Percentiles rank a stretch among this genome's conserved stretches.
phyloP scores from a whole-genome alignment of 2,329 filamentous ascomycete species.

The Arthrobotrys iridis region DNA sequence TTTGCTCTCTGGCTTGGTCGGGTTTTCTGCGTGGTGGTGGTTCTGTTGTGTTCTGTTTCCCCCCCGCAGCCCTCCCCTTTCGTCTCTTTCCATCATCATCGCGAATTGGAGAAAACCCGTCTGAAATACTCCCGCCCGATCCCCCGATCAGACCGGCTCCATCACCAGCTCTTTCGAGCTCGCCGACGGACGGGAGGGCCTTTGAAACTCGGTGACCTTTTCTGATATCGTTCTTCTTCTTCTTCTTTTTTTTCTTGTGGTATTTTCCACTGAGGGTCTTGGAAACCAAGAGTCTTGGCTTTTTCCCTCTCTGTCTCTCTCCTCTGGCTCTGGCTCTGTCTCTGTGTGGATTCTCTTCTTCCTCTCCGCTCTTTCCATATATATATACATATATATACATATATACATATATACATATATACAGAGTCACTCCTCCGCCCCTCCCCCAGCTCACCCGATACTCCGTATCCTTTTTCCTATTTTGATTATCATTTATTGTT shows the following conservation, averaged over 20 bases:
- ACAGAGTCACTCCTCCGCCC: too few species aligned
- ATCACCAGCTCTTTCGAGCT: conserved; percentile 12
- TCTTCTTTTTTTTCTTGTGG: conserved; percentile 42
- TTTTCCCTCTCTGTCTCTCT: not conserved
- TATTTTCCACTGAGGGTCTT: conserved; percentile 53
- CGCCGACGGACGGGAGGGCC: too few species aligned
- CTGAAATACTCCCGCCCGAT: conserved; percentile 48
- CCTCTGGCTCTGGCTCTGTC: not conserved
- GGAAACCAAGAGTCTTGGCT: conserved; percentile 54
- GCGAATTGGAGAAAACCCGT: too few species aligned
- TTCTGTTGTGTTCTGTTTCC: conserved; percentile 26
- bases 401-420: not conserved
- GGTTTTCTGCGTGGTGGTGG: not conserved
- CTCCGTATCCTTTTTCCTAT: not conserved
- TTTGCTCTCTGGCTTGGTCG: not conserved
- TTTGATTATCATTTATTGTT: not conserved
- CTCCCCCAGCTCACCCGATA: not conserved
- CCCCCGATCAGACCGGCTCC: conserved; percentile 40
- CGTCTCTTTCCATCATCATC: not conserved
- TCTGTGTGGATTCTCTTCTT: not conserved
- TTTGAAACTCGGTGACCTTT: conserved; percentile 31
- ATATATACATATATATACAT: not conserved
- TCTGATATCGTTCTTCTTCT: conserved; percentile 3
- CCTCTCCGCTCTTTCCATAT: conserved; percentile 22
- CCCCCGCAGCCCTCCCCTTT: not conserved